Base-by-base conservation (phyloP, 1,284 basidiomycete genomes). In the Flammula alnicola region DNA sequence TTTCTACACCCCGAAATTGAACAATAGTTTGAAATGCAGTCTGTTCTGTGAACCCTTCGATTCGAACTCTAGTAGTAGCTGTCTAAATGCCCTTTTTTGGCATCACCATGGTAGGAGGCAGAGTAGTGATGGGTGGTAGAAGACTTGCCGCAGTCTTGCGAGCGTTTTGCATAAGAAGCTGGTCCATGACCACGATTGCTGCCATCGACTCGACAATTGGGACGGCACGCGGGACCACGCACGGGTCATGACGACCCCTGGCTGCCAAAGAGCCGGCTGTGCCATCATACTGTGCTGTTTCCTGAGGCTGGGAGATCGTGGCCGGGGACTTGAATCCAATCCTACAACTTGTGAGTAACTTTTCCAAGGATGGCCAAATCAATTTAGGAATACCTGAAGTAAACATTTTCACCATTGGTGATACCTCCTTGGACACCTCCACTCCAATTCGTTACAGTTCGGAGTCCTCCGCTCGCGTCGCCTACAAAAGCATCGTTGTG, bases 181-280 rank as follows among this genome's bases (percentile, higher is more conserved):
- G 81, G 68, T 99, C 97, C 88, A 99, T 95, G 61, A 98, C 79
- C 53, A 97, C 95, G 36, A 99, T 77, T 16, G 91, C 88, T 0
- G 96, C 94, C 97, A 99, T 99, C 1, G 93, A 86, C 76, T 99
- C 97, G 23, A 99, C 95, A 63, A 99, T 99, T 33, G 97, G 95
- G 19, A 99, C 94, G 6, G 97, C 97, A 33, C 92, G 86, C 25
- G 97, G 96, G 5, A 99, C 95, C 38, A 99, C 97, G 66, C 97
- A 99, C 9, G 97, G 96, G 69, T 98, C 95, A 71, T 98, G 95
- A 51, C 97, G 81, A 8, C 97, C 97, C 39, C 94, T 81, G 20
- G 96, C 91, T 26, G 93, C 93, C 37, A 99, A 81, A 25, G 83
- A 83, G 23, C 97, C 97, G 0, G 81, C 74, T 12, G 88, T 90